Conservation (phyloP, 768 basidiomycete species). For the Lentinula sp. region DNA sequence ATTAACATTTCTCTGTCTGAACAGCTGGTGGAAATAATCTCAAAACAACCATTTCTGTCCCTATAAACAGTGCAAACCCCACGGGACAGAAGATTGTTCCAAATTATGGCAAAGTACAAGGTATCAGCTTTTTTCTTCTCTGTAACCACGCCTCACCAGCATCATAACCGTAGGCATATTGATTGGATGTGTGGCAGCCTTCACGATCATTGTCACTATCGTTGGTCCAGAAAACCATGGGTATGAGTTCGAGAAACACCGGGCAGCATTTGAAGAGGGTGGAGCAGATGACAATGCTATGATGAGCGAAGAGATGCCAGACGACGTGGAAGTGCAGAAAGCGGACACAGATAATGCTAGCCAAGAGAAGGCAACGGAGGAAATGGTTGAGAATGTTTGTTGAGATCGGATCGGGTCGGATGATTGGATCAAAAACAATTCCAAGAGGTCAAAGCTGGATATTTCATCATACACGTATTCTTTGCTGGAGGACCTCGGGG, state of each 20-base stretch:
- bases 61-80: conserved; percentile 15
- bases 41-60: conserved; percentile 19
- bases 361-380: background rate
- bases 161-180: conserved; percentile 52
- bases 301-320: background rate
- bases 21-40: conserved; percentile 32
- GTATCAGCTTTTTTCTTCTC: background rate
- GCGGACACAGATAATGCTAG: background rate
- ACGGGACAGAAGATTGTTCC: conserved; percentile 17
- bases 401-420: too few species aligned
- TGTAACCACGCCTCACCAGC: background rate
- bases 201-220: conserved; percentile 67
- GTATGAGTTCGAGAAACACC: conserved; percentile 79
- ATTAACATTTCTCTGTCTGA: background rate
- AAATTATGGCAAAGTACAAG: conserved; percentile 35
- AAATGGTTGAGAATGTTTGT: background rate
- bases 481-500: too few species aligned
- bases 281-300: conserved; percentile 36
- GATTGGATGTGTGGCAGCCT: conserved; percentile 75
- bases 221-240: conserved; percentile 75
- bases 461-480: too few species aligned
- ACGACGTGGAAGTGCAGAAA: background rate
- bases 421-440: too few species aligned
- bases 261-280: conserved; percentile 74
- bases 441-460: too few species aligned